Conservation (phyloP, 2,329 filamentous ascomycete species). For the Clarireedia paspali region DNA sequence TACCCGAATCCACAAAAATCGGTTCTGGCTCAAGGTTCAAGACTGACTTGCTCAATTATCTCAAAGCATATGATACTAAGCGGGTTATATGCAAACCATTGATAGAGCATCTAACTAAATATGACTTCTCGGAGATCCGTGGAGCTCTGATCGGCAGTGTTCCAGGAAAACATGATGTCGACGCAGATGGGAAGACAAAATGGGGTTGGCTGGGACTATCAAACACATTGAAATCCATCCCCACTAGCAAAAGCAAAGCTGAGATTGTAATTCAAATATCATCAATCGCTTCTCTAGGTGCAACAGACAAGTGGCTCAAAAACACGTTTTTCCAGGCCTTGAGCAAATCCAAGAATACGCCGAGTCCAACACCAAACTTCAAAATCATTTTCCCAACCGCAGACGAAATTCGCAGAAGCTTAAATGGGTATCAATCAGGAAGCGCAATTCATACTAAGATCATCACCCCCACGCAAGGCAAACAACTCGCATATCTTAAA, state of each 20-base stretch:
- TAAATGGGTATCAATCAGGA: conserved; percentile 74
- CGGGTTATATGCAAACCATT: conserved; percentile 47
- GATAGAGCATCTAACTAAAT: conserved; percentile 45
- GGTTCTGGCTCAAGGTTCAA: conserved; percentile 70
- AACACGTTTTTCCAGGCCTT: conserved; percentile 52
- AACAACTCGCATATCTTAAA: conserved; percentile 65
- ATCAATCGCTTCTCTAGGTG: conserved; percentile 72
- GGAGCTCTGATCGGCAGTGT: conserved; percentile 73
- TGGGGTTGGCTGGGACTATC: conserved; percentile 72
- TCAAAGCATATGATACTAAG: conserved; percentile 58
- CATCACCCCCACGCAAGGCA: conserved; percentile 59
- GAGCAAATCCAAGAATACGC: conserved; percentile 24
- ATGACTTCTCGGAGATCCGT: conserved; percentile 63
- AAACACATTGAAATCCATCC: conserved; percentile 48
- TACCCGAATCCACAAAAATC: conserved; percentile 16
- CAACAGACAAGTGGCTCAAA: conserved; percentile 63
- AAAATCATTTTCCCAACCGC: conserved; percentile 76
- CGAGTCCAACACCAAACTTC: conserved; percentile 40
- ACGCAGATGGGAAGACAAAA: conserved; percentile 40
- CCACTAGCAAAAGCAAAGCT: conserved; percentile 33
- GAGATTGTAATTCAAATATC: conserved; percentile 62
- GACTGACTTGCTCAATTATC: conserved; percentile 63
- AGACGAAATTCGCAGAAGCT: conserved; percentile 65
- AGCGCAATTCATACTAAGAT: conserved; percentile 76
- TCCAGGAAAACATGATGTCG: conserved; percentile 55